Percentiles rank a stretch among this genome's conserved stretches.
Evolutionary conservation across 345 rosid species (phyloP).

Genomic region (Anastatica hierochuntica): DNA sequence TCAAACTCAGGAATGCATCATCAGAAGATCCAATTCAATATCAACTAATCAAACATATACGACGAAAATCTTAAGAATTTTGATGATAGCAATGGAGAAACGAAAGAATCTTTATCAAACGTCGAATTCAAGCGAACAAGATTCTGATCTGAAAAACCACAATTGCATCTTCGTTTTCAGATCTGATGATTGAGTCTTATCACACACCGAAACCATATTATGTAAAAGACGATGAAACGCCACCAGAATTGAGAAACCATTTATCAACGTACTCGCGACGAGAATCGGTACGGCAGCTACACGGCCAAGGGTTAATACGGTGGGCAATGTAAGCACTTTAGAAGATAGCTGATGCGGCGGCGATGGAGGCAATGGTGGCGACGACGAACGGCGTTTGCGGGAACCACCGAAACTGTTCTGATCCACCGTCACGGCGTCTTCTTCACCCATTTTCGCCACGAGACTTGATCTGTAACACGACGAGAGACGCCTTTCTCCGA

Average conservation of each 20-base stretch:
- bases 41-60: neutral
- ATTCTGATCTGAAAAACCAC: slow-evolving; percentile 6
- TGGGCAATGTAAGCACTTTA: slow-evolving; percentile 80
- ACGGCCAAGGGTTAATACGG: slow-evolving; percentile 87
- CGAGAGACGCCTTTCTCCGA: too few species aligned
- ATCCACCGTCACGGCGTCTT: slow-evolving; percentile 25
- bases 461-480: slow-evolving; percentile 25
- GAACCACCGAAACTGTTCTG: slow-evolving; percentile 19
- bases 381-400: slow-evolving; percentile 15
- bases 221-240: neutral
- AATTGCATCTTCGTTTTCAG: neutral
- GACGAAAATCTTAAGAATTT: neutral
- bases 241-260: neutral
- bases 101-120: neutral
- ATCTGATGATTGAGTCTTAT: slow-evolving; percentile 10
- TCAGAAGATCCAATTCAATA: slow-evolving; percentile 1
- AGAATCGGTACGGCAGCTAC: slow-evolving; percentile 90
- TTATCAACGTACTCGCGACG: slow-evolving; percentile 44
- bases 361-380: slow-evolving; percentile 18
- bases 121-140: neutral
- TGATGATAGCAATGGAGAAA: neutral
- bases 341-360: slow-evolving; percentile 26
- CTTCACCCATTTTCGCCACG: slow-evolving; percentile 45
- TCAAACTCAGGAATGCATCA: neutral
- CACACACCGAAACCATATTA: neutral